These are phyloP conservation scores for Tuber magnatum DNA, from an alignment of 495 filamentous ascomycete genomes.

Conservation along the genomic window DNA sequence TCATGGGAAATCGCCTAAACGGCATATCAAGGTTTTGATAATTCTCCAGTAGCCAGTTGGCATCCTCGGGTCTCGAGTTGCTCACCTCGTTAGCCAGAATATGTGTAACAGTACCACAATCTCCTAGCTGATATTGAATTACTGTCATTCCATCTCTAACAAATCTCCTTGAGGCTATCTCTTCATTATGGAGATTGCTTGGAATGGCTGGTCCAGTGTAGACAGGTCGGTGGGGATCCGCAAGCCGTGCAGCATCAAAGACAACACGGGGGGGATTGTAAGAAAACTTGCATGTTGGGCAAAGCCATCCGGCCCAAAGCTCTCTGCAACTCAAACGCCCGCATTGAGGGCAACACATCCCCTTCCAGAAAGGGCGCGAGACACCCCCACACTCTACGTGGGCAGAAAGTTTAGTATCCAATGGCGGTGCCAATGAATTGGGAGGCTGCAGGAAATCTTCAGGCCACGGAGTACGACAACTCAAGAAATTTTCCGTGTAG, in stretches of 20 bases:
- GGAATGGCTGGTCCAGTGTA: constrained; percentile 39
- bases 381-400: constrained; percentile 35
- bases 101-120: constrained; percentile 56
- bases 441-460: constrained; percentile 44
- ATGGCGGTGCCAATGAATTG: constrained; percentile 43
- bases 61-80: constrained; percentile 49
- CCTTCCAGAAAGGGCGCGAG: constrained; percentile 49
- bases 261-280: constrained; percentile 42
- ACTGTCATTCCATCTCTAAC: constrained; percentile 36
- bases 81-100: constrained; percentile 52
- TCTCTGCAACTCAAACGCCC: constrained; percentile 55
- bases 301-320: constrained; percentile 61
- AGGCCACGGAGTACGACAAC: constrained; percentile 43
- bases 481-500: constrained; percentile 56
- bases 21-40: constrained; percentile 56
- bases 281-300: constrained; percentile 47
- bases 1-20: constrained; percentile 51
- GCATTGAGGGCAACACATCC: constrained; percentile 69
- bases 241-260: constrained; percentile 42
- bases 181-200: constrained; percentile 19
- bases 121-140: constrained; percentile 42
- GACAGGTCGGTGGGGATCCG: constrained; percentile 34
- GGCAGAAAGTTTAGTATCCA: constrained; percentile 38
- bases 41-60: constrained; percentile 56
- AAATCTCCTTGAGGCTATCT: constrained; percentile 25